Evolutionary conservation across 306 rosid species (phyloP).

Genomic region (Rubus parviflorus): DNA sequence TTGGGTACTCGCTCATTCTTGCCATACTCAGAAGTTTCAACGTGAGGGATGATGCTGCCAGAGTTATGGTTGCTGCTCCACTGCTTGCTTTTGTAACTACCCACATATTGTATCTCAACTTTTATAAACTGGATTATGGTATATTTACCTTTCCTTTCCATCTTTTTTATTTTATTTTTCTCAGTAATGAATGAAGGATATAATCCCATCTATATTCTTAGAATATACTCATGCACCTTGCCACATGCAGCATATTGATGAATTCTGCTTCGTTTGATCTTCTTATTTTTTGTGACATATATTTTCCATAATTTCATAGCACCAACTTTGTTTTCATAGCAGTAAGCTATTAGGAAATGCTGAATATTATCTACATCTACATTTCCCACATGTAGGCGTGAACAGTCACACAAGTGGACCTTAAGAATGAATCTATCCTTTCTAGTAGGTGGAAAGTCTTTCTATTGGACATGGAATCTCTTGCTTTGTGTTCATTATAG

Average conservation of each 20-base stretch:
- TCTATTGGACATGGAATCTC: not conserved
- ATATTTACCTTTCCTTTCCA: constrained; percentile 19
- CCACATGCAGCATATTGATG: not conserved
- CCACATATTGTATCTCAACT: constrained; percentile 69
- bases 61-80: constrained; percentile 82
- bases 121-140: constrained; percentile 67
- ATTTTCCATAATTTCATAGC: not conserved
- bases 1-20: constrained; percentile 74
- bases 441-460: not conserved
- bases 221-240: not conserved
- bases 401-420: not conserved
- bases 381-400: not conserved
- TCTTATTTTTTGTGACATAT: not conserved
- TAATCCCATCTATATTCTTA: not conserved
- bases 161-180: constrained; percentile 5
- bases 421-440: not conserved
- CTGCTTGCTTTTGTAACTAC: constrained; percentile 64
- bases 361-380: not conserved
- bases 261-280: not conserved
- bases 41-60: constrained; percentile 61
- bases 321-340: not conserved
- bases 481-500: not conserved
- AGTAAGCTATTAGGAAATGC: not conserved
- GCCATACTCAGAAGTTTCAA: constrained; percentile 58
- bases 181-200: not conserved